Conservation (phyloP, 163 green algal genomes). For the Scenedesmus sp. region DNA sequence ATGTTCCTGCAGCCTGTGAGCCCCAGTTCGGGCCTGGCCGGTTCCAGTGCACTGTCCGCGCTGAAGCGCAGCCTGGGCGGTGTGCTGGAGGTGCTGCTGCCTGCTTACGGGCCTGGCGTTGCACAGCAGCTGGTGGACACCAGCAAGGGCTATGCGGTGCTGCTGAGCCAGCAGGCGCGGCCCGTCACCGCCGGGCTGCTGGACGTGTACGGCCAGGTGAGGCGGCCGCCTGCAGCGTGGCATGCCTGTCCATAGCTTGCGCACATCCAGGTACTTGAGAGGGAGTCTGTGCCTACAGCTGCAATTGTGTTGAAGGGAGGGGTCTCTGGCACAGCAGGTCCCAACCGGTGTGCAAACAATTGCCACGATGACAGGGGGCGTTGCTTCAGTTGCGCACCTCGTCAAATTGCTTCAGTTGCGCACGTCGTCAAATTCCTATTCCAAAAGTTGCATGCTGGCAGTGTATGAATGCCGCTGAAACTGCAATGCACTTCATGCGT, state of each 20-base stretch:
- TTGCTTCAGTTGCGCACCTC: too few species aligned
- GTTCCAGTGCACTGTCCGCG: background rate
- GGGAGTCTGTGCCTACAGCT: too few species aligned
- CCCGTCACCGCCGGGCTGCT: slow-evolving; percentile 36
- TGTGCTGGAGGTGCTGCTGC: slow-evolving; percentile 48
- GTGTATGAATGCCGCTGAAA: background rate
- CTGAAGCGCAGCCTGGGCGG: slow-evolving; percentile 23
- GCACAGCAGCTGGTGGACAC: slow-evolving; percentile 51
- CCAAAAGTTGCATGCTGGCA: background rate
- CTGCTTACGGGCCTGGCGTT: slow-evolving; percentile 9
- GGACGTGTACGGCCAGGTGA: slow-evolving; percentile 53
- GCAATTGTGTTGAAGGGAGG: too few species aligned
- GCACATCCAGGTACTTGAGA: background rate
- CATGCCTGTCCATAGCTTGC: too few species aligned
- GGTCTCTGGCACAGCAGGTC: too few species aligned
- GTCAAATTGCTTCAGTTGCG: too few species aligned
- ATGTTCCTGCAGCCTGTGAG: background rate
- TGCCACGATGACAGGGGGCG: too few species aligned
- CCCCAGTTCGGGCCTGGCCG: background rate
- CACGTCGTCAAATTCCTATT: too few species aligned
- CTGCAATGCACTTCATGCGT: background rate
- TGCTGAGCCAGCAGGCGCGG: slow-evolving; percentile 16
- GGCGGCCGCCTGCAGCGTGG: background rate
- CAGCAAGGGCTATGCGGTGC: slow-evolving; percentile 39
- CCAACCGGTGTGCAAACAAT: too few species aligned